Evolutionary conservation across 2,329 filamentous ascomycete species (phyloP), one percentile per base, ranked within the genome.

Genomic region (Fusarium staphyleae): DNA sequence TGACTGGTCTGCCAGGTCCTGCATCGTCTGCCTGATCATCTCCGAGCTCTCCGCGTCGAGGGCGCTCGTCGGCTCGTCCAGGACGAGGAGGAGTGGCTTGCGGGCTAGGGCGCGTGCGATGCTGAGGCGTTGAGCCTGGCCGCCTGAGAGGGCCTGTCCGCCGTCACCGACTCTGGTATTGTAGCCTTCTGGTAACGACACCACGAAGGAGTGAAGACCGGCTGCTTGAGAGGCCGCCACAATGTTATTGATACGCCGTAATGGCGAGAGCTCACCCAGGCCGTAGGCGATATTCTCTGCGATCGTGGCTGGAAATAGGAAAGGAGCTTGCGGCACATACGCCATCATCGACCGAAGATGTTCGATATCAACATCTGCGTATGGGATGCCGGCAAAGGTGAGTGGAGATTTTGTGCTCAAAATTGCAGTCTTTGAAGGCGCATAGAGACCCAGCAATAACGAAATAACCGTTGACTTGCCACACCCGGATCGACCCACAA

Each of bases 41-140:
- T 80, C 80, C 0, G 90, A 87, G 32, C 82, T 87, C 62, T 87
- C 83, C 0, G 81, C 79, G 66, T 97, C 93, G 0, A 98, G 77
- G 1, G 89, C 88, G 19, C 87, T 90, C 0, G 93, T 97, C 1
- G 92, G 90, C 74, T 97, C 93, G 65, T 98, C 93, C 2, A 97
- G 75, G 2, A 97, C 81, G 13, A 97, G 75, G 2, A 97, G 77
- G 33, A 82, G 80, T 0, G 92, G 92, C 12, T 80, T 77, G 0
- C 91, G 81, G 0, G 89, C 81, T 0, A 97, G 77, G 0, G 92
- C 91, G 1, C 93, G 80, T 0, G 93, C 91, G 55, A 97, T 92
- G 15, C 87, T 87, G 2, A 97, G 72, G 1, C 91, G 81, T 70
- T 97, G 93, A 0, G 87, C 84, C 70, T 97, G 93, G 0, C 93